phyloP scores from a whole-genome alignment of 495 filamentous ascomycete species.

The Penicillium argentinense region DNA sequence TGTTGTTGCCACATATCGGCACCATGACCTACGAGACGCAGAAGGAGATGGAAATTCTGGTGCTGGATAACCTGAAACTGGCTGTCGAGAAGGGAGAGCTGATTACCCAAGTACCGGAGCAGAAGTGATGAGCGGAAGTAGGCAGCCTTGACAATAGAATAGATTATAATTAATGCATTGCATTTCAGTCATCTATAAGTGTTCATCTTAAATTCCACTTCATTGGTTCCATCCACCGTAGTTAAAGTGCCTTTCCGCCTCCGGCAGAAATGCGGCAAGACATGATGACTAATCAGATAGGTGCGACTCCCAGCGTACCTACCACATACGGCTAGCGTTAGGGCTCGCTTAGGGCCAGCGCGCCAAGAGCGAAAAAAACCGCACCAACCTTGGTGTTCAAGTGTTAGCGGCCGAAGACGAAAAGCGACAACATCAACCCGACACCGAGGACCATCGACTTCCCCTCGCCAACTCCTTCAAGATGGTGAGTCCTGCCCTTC shows the following conservation, averaged over 20 bases:
- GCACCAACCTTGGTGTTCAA: conserved; percentile 38
- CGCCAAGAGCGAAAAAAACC: conserved; percentile 49
- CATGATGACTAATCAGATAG: conserved; percentile 5
- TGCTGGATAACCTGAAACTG: conserved; percentile 63
- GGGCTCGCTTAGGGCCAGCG: conserved; percentile 49
- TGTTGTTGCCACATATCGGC: conserved; percentile 81
- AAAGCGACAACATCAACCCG: conserved; percentile 49
- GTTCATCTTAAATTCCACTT: no score
- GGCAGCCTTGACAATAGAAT: background rate
- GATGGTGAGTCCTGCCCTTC: conserved; percentile 50
- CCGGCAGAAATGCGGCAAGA: no score
- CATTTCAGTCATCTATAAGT: background rate
- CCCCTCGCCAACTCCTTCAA: conserved; percentile 52
- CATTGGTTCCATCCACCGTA: no score
- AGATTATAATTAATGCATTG: background rate
- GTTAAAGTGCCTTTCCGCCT: no score
- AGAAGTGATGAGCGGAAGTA: conserved; percentile 37
- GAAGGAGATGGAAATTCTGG: conserved; percentile 76
- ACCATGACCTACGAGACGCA: conserved; percentile 66
- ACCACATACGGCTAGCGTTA: conserved; percentile 36
- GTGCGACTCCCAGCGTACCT: conserved; percentile 5
- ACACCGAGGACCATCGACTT: conserved; percentile 49
- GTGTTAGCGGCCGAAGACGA: conserved; percentile 42
- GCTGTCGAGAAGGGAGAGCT: conserved; percentile 65
- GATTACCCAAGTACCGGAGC: conserved; percentile 71